Conservation (phyloP, 2,329 filamentous ascomycete genomes). For the Tricladium varicosporioides region DNA sequence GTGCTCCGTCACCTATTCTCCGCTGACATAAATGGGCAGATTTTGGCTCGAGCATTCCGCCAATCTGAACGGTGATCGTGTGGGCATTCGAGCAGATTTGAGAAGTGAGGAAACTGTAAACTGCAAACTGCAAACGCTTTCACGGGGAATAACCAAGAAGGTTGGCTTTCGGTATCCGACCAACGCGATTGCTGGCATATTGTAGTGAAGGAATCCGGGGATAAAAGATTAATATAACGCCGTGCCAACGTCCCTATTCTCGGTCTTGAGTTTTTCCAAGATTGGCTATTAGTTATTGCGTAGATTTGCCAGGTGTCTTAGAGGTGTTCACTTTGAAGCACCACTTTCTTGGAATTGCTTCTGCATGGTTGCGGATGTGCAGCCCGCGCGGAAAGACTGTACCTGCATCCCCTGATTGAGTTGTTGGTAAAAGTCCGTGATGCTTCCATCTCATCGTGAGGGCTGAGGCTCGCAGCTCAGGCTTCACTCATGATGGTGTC, state of each 20-base stretch:
- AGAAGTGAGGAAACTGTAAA: too few relatives aligned
- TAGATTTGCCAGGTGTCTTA: neutral
- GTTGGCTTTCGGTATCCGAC: too few relatives aligned
- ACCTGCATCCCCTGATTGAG: neutral
- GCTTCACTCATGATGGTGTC: neutral
- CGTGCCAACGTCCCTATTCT: neutral
- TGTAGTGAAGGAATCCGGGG: too few relatives aligned
- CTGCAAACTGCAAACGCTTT: too few relatives aligned
- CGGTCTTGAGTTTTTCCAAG: neutral
- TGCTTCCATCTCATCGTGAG: neutral
- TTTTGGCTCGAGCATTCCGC: neutral
- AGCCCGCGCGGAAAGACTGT: neutral
- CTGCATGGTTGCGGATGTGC: neutral
- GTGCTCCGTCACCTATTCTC: constrained; percentile 4
- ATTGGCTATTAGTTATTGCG: neutral
- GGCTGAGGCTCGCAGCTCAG: neutral
- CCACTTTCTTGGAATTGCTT: neutral
- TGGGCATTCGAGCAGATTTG: neutral
- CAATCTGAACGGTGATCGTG: neutral
- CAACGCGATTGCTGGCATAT: too few relatives aligned
- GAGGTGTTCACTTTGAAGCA: neutral
- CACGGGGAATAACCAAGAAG: too few relatives aligned
- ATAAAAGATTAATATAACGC: too few relatives aligned
- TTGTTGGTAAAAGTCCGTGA: neutral
- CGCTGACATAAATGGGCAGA: neutral